These are phyloP conservation scores for Roridomyces roridus DNA, from an alignment of 768 basidiomycete species.

Conservation along the genomic window DNA sequence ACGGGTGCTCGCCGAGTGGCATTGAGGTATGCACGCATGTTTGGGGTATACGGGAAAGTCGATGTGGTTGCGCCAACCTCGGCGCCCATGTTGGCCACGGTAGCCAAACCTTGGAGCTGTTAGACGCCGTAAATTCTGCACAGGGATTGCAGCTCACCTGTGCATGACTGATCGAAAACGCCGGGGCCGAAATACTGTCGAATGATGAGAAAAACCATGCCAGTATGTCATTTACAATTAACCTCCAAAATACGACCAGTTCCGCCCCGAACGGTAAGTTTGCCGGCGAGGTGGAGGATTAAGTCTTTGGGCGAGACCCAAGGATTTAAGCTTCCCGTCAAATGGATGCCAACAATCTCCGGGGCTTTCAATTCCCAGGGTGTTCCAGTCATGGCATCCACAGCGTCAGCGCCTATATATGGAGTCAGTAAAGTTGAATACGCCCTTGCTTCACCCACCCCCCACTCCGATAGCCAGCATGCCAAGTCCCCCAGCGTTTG, in stretches of 20 bases:
- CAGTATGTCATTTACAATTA: neutral
- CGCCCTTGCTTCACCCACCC: too few relatives aligned
- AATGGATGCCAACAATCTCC: slow-evolving; percentile 61
- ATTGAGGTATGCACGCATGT: slow-evolving; percentile 88
- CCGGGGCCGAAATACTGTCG: slow-evolving; percentile 88
- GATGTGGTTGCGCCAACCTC: slow-evolving; percentile 99
- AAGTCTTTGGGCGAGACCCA: slow-evolving; percentile 98
- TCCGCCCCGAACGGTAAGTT: slow-evolving; percentile 92
- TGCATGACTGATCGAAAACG: slow-evolving; percentile 88
- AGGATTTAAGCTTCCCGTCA: slow-evolving; percentile 85
- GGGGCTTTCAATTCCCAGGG: slow-evolving; percentile 90
- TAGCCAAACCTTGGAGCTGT: slow-evolving; percentile 72
- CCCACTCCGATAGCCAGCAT: slow-evolving; percentile 99
- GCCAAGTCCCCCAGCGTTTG: slow-evolving; percentile 96
- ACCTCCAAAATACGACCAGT: slow-evolving; percentile 91
- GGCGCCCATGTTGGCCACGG: slow-evolving; percentile 98
- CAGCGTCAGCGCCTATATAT: slow-evolving; percentile 97
- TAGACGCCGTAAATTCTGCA: neutral
- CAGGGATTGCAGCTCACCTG: slow-evolving; percentile 56
- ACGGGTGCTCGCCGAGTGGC: slow-evolving; percentile 90
- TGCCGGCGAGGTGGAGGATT: slow-evolving; percentile 93
- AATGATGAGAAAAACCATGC: neutral
- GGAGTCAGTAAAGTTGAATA: too few relatives aligned
- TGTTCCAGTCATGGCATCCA: slow-evolving; percentile 97
- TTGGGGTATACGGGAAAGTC: slow-evolving; percentile 92